These are phyloP conservation scores for Beauveria asiatica DNA, from an alignment of 2,329 filamentous ascomycete species.

Conservation along the genomic window DNA sequence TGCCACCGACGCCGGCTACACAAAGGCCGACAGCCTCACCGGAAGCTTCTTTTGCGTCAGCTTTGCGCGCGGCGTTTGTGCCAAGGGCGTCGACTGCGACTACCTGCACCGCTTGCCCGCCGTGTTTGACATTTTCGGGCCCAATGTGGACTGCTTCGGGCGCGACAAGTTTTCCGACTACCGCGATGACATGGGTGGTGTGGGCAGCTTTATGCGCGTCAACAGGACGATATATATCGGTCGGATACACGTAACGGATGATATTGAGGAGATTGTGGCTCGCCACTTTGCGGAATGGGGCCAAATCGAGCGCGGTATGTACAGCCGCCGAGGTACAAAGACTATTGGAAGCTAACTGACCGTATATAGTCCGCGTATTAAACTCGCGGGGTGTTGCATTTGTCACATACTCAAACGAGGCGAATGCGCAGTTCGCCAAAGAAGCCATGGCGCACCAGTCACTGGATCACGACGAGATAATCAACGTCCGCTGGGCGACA, in stretches of 20 bases:
- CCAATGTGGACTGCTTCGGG: conserved; percentile 85
- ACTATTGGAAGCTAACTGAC: neutral
- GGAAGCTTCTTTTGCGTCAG: conserved; percentile 90
- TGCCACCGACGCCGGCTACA: conserved; percentile 69
- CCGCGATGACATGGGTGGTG: conserved; percentile 94
- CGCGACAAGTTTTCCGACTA: conserved; percentile 91
- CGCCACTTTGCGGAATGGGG: conserved; percentile 97
- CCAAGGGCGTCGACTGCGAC: conserved; percentile 85
- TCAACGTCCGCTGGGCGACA: conserved; percentile 96
- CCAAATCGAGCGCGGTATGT: conserved; percentile 65
- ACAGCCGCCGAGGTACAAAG: neutral
- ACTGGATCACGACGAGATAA: conserved; percentile 81
- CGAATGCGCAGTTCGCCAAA: conserved; percentile 83
- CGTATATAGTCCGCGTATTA: conserved; percentile 57
- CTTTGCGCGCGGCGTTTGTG: conserved; percentile 75
- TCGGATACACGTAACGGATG: conserved; percentile 88
- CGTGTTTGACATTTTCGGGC: conserved; percentile 83
- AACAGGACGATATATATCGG: conserved; percentile 93
- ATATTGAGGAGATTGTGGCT: conserved; percentile 92
- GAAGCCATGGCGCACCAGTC: conserved; percentile 94
- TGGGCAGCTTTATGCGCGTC: conserved; percentile 86
- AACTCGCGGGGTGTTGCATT: conserved; percentile 88
- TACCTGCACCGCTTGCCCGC: conserved; percentile 85
- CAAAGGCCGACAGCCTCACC: conserved; percentile 63
- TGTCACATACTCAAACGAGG: conserved; percentile 86